These are phyloP conservation scores for Nakazawaea anatomiae DNA, from an alignment of 805 yeast genomes.

Conservation along the genomic window DNA sequence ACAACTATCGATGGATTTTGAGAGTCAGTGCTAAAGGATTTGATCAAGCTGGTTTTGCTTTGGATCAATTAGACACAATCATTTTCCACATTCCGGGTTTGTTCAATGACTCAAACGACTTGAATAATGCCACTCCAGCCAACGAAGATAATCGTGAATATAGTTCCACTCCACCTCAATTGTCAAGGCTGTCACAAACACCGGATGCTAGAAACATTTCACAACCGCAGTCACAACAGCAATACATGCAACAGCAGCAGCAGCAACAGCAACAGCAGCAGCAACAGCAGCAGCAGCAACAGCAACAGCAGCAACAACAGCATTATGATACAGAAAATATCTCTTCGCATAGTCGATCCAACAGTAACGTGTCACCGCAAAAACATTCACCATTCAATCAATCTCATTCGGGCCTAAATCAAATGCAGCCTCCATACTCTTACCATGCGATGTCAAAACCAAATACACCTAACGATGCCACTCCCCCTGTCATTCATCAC, in stretches of 20 bases:
- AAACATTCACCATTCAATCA: neutral
- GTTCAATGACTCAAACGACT: constrained; percentile 24
- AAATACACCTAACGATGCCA: constrained; percentile 14
- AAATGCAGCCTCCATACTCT: constrained; percentile 3
- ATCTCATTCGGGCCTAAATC: neutral
- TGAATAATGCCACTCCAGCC: constrained; percentile 9
- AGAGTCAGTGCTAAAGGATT: constrained; percentile 72
- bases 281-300: constrained; percentile 3
- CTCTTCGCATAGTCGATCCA: constrained; percentile 6
- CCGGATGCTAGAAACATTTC: neutral
- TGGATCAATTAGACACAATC: constrained; percentile 65
- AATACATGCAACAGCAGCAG: neutral
- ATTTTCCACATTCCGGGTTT: constrained; percentile 73
- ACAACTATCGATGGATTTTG: constrained; percentile 71
- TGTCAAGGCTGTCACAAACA: neutral
- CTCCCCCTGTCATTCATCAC: constrained; percentile 11
- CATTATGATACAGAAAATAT: constrained; percentile 3
- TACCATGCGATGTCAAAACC: constrained; percentile 14
- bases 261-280: constrained; percentile 1
- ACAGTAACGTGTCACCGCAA: constrained; percentile 2
- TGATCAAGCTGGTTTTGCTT: constrained; percentile 71
- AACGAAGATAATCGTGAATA: constrained; percentile 16
- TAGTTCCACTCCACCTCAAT: constrained; percentile 10
- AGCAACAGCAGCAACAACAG: constrained; percentile 5
- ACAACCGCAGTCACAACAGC: neutral